Base-by-base conservation (phyloP, 768 basidiomycete species). In the Termitomyces sp. region DNA sequence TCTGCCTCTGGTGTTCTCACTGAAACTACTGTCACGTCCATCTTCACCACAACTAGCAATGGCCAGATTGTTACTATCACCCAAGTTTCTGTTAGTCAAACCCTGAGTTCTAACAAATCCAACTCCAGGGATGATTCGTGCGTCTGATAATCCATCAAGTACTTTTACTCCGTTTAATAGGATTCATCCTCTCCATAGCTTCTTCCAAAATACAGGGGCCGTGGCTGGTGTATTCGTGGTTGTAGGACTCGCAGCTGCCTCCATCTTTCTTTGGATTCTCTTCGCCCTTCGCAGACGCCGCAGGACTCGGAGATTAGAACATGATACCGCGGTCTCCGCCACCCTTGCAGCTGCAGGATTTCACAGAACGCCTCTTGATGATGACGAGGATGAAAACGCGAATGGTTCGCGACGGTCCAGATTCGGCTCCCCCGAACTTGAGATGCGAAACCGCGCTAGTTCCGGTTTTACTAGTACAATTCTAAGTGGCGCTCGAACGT, bases 141-240 rank as follows among this genome's bases (percentile, higher is more conserved):
- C 70, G 84, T 71, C 18, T 65, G 32, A 41, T 43, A 18, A 41
- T 16, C 26, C 14, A 44, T 48, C 22, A 35, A 18, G 44, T 41
- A 55, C 28, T 36, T 38, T 65, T 50, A 63, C 52, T 26, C 20
- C 18, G 43, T 44, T 46, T 62, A 20, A 38, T 52, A 2, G 10
- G 18, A 3, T 52, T 13, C 14, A 18, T 53, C 40, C 10, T 6
- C 3, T 40, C 8, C 24, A n/a, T 57, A 92, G 90, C 56, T 98
- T 97, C 75, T 95, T 96, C 72, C 70, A 70, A 51, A 91, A 96
- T 67, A 90, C 87, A 24, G 93, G 93, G 20, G 95, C 94, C 11
- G 94, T 98, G 3, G 88, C 88, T 1, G 96, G 91, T 46, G 90
- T 94, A 8, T 98, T 97, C 65, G 83, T 92, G 40, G 85, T 94